Evolutionary conservation across 768 basidiomycete genomes (phyloP), one percentile per base, ranked within the genome.

Genomic region (Lactifluus rugatus): DNA sequence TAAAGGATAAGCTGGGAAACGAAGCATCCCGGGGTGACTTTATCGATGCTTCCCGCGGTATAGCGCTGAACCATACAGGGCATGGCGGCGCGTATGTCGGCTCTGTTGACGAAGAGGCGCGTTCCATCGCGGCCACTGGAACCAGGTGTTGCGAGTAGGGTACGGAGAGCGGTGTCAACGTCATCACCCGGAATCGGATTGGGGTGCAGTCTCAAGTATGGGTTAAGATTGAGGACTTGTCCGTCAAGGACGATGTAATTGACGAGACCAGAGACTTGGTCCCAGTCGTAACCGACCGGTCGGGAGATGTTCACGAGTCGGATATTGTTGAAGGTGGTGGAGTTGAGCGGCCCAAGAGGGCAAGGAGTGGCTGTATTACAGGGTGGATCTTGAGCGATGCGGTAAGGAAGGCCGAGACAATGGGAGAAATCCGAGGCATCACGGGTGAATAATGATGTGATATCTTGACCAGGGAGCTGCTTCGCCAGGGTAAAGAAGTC

Each of bases 11-110:
- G 76, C 47, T 82, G 79, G 32, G 93, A 87, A 39, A 93, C 83
- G 71, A 97, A 94, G 72, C 96, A 99, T 8, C 95, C 95, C 6
- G 96, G 92, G 0, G 93, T 86, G 68, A 96, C 77, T 73, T 97
- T 96, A 76, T 97, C 96, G 62, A 99, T 97, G 69, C 89, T 87
- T 21, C 96, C 96, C 0, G 93, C 94, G 51, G 81, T 81, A 71
- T 96, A 99, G 13, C 96, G 83, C 66, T 90, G 74, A 52, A 78
- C 77, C 52, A 99, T 77, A 71, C 96, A 99, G 10, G 82, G 79
- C 3, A 96, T 77, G 23, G 89, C 83, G 10, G 77, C 74, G 60
- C 80, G 75, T 56, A 91, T 80, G 53, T 80, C 78, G 6, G 77
- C 64, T 46, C 83, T 80, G 70, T 84, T 86, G 70, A 81, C 84